phyloP scores from a whole-genome alignment of 73 alveolate species.

The Symbiodinium pilosum region DNA sequence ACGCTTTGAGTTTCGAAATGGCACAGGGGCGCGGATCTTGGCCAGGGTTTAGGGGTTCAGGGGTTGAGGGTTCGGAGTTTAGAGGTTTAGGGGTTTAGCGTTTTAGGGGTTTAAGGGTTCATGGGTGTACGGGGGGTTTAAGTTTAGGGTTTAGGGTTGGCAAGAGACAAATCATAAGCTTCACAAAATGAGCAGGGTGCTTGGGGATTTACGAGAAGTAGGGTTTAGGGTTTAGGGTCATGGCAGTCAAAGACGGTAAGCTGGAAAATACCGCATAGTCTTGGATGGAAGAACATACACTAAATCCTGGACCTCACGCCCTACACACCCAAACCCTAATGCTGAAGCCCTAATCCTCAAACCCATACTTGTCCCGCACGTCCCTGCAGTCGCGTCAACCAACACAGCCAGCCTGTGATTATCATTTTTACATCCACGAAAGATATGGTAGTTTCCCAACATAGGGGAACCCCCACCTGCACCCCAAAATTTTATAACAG shows the following conservation, averaged over 20 bases:
- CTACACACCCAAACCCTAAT: neutral
- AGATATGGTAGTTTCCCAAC: too few relatives aligned
- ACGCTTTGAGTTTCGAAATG: constrained; percentile 38
- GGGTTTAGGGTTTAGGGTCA: neutral
- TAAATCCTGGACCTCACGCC: neutral
- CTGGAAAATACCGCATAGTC: too few relatives aligned
- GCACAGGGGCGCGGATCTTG: constrained; percentile 33
- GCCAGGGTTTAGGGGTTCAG: neutral
- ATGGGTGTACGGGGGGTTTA: neutral
- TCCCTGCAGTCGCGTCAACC: neutral
- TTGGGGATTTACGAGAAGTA: too few relatives aligned
- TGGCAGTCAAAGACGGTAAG: too few relatives aligned
- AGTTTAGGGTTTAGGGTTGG: constrained; percentile 1
- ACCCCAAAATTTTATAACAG: too few relatives aligned
- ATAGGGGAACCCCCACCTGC: too few relatives aligned
- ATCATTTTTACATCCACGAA: too few relatives aligned
- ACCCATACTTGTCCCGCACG: neutral
- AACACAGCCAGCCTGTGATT: too few relatives aligned
- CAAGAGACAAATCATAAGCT: too few relatives aligned
- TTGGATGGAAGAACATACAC: too few relatives aligned
- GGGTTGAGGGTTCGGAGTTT: neutral
- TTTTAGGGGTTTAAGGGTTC: neutral
- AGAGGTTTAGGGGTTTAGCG: neutral
- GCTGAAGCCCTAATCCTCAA: neutral
- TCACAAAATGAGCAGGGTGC: too few relatives aligned